Evolutionary conservation across 495 filamentous ascomycete genomes (phyloP).

Genomic region (Amphirosellinia nigrospora): DNA sequence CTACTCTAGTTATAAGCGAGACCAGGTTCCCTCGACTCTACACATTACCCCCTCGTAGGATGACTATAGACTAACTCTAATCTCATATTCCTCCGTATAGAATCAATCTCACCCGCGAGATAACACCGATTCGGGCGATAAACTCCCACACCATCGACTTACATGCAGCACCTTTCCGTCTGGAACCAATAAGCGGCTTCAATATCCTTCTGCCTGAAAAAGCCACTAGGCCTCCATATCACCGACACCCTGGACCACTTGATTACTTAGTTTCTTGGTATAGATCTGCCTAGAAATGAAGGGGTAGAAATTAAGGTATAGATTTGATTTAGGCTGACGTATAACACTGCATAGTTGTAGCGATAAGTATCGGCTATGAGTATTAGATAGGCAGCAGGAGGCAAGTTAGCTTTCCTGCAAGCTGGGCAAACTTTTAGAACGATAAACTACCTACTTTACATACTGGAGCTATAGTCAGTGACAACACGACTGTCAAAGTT

Average conservation of each 20-base stretch:
- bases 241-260: background rate
- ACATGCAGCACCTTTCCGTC: background rate
- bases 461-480: background rate
- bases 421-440: background rate
- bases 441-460: background rate
- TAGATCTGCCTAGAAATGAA: background rate
- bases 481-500: background rate
- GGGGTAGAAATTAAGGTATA: background rate
- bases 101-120: background rate
- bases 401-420: background rate
- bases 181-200: background rate
- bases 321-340: background rate
- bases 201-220: slow-evolving; percentile 13
- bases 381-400: background rate
- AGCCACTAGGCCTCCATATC: slow-evolving; percentile 29
- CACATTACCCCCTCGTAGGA: background rate
- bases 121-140: background rate
- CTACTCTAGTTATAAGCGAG: background rate
- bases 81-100: background rate
- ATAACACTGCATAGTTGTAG: background rate
- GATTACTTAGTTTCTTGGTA: background rate
- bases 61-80: background rate
- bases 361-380: background rate
- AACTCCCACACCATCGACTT: background rate
- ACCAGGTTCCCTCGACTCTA: background rate